Base-by-base conservation (phyloP, 1,284 basidiomycete genomes). In the Hemileia vastatrix region DNA sequence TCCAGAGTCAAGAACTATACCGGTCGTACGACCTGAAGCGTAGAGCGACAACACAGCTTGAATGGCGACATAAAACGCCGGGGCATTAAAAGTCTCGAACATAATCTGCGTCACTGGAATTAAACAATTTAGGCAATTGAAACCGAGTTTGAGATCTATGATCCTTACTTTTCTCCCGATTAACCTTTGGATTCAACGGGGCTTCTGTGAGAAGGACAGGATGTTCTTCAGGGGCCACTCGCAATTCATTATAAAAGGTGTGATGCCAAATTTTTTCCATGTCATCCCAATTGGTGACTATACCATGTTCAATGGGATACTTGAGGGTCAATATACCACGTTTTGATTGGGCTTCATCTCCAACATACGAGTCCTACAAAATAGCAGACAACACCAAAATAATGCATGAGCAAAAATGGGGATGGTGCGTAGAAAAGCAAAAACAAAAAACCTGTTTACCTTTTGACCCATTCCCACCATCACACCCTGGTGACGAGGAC, bases 221-320 rank as follows among this genome's bases (percentile, higher is more conserved):
- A 82, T 93, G 90, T 81, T 93, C 90, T 79, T 94, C 90, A 43
- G 78, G 78, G 3, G 78, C 78, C 58, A 79, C 78, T 71, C 78
- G 78, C 55, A 79, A 77, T 71, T 79, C 78, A 70, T 79, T 79
- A 77, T 79, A 79, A 75, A 79, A 75, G 57, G 73, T 75, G 69
- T 75, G 73, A 68, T 90, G 88, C 88, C 88, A 91, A 78, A 91
- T 90, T 81, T 90, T 90, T 81, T 90, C 88, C 88, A 90, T 90
- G 79, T 90, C 88, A 77, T 90, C 88, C 90, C 90, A 94, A 84
- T 94, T 92, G 78, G 90, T 93, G 71, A 94, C 90, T 77, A 93
- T 90, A 72, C 78, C 78, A 76, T 79, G 78, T 73, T 79, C 78
- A 65, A 79, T 79, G 52, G 78, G 78, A 75, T 79, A 91, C 81